These are phyloP conservation scores for Puya raimondii DNA, from an alignment of 176 grass and related monocot species.

Conservation along the genomic window DNA sequence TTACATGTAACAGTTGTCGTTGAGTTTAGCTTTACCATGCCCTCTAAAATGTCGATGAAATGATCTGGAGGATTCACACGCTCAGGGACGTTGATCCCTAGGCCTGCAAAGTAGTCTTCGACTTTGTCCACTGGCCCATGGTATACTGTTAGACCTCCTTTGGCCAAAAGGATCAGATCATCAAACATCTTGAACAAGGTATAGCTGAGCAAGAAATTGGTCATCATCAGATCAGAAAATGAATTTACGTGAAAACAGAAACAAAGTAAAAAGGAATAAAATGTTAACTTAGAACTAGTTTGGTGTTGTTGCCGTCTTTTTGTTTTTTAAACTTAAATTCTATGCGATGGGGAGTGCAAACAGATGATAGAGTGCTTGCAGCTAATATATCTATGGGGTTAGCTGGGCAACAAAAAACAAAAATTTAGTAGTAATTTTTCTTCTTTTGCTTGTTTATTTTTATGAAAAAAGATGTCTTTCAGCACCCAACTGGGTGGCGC, in stretches of 20 bases:
- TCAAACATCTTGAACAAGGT: slow-evolving; percentile 78
- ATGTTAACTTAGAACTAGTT: background rate
- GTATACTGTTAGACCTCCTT: slow-evolving; percentile 68
- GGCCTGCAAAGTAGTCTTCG: slow-evolving; percentile 56
- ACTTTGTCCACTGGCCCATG: slow-evolving; percentile 47
- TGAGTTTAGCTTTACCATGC: slow-evolving; percentile 40
- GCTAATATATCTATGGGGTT: too few relatives aligned
- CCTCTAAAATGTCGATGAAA: slow-evolving; percentile 78
- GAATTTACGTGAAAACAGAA: slow-evolving; percentile 1
- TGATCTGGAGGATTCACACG: slow-evolving; percentile 74
- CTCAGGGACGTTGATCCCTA: slow-evolving; percentile 52
- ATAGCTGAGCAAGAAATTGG: slow-evolving; percentile 45
- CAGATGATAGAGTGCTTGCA: too few relatives aligned
- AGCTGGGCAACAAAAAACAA: too few relatives aligned
- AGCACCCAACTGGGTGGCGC: too few relatives aligned
- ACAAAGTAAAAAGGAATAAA: background rate
- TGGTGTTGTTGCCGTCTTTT: background rate
- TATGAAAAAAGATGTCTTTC: too few relatives aligned
- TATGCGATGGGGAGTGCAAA: too few relatives aligned
- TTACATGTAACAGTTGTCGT: slow-evolving; percentile 32
- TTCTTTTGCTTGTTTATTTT: too few relatives aligned
- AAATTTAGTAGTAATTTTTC: too few relatives aligned
- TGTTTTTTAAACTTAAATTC: too few relatives aligned
- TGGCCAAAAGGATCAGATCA: slow-evolving; percentile 74
- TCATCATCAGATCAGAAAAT: slow-evolving; percentile 21